A percentile compares a stretch with the other conserved stretches of the same genome.
phyloP scores from a whole-genome alignment of 129 eudicot species.

The Gnaphalium uliginosum region DNA sequence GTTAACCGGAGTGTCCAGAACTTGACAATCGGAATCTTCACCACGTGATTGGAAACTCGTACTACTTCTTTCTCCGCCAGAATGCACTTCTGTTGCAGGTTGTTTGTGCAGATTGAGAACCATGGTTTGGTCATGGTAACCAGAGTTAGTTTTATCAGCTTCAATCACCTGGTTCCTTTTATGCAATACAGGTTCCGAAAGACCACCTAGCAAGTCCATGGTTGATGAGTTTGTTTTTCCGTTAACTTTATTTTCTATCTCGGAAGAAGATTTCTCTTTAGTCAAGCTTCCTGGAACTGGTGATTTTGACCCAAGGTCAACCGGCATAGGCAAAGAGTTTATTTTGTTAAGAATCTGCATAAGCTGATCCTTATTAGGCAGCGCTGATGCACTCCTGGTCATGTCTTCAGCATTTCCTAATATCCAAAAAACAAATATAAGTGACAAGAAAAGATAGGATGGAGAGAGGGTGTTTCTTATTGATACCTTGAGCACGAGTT shows the following conservation, averaged over 20 bases:
- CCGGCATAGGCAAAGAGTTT: slow-evolving; percentile 65
- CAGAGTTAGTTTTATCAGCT: slow-evolving; percentile 50
- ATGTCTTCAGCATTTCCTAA: slow-evolving; percentile 59
- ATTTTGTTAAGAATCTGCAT: slow-evolving; percentile 79
- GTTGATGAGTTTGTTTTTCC: slow-evolving; percentile 56
- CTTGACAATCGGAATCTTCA: slow-evolving; percentile 72
- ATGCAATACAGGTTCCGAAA: slow-evolving; percentile 49
- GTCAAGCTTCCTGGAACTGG: slow-evolving; percentile 37
- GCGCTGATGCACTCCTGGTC: slow-evolving; percentile 35
- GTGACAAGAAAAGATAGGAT: neutral
- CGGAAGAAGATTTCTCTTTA: slow-evolving; percentile 40
- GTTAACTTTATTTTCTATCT: slow-evolving; percentile 47
- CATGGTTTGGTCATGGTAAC: slow-evolving; percentile 38
- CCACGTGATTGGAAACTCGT: slow-evolving; percentile 83
- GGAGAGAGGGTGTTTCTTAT: neutral
- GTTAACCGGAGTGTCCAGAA: slow-evolving; percentile 44
- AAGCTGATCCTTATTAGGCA: slow-evolving; percentile 71
- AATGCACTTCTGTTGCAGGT: slow-evolving; percentile 42
- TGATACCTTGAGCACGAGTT: slow-evolving; percentile 74
- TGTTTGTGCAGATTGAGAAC: slow-evolving; percentile 34
- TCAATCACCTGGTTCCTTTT: slow-evolving; percentile 47
- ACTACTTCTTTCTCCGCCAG: slow-evolving; percentile 82
- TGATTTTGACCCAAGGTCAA: slow-evolving; percentile 42
- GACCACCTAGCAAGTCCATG: slow-evolving; percentile 76
- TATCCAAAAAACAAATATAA: neutral